phyloP scores from a whole-genome alignment of 2,329 filamentous ascomycete species.

The Scedosporium apiospermum region DNA sequence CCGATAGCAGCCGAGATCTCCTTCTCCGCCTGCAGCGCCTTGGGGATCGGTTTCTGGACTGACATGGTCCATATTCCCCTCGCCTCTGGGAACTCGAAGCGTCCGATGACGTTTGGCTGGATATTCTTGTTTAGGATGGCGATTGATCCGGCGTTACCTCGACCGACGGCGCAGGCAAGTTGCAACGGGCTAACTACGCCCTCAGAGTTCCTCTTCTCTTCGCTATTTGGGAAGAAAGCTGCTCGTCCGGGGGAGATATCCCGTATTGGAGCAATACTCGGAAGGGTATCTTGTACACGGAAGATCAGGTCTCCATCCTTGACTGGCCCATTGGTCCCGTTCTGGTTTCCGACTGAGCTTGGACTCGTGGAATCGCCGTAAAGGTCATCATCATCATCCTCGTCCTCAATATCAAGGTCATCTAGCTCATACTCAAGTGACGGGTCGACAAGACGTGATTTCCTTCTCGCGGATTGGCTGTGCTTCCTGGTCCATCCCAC shows the following conservation, averaged over 20 bases:
- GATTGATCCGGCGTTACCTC: conserved; percentile 58
- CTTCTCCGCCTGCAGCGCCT: conserved; percentile 36
- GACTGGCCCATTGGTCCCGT: conserved; percentile 20
- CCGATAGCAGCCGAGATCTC: conserved; percentile 38
- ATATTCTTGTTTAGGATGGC: conserved; percentile 71
- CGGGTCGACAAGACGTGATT: conserved; percentile 50
- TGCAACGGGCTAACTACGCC: conserved; percentile 38
- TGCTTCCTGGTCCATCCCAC: conserved; percentile 69
- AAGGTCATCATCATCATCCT: conserved; percentile 50
- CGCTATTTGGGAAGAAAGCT: conserved; percentile 29
- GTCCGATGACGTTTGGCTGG: conserved; percentile 60
- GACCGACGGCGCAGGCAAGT: conserved; percentile 52
- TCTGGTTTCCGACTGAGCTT: conserved; percentile 23
- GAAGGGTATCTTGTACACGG: conserved; percentile 64
- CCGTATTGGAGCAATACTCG: conserved; percentile 71
- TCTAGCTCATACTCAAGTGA: conserved; percentile 39
- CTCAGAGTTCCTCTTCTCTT: conserved; percentile 31
- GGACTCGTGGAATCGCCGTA: conserved; percentile 37
- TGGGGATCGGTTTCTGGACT: conserved; percentile 57
- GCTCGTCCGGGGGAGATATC: conserved; percentile 61
- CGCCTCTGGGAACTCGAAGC: conserved; percentile 63
- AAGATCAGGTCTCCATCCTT: conserved; percentile 62
- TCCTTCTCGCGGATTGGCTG: conserved; percentile 50
- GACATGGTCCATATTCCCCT: conserved; percentile 74
- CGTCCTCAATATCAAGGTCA: conserved; percentile 46